A percentile compares a stretch with the other conserved stretches of the same genome.
phyloP scores from a whole-genome alignment of 78 protist genomes.

The Polysphondylium violaceum region DNA sequence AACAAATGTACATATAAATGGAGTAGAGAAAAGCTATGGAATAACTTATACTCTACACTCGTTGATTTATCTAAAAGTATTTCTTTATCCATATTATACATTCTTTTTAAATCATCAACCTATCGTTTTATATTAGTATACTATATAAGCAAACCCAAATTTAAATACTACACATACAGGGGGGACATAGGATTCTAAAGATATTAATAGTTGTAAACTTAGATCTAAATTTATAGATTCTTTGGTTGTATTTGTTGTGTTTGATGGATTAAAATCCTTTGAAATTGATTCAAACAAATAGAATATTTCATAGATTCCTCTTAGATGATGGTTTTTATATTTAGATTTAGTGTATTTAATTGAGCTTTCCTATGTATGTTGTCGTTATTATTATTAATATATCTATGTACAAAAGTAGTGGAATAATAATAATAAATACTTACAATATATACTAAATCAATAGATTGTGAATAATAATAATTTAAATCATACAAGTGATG shows the following conservation, averaged over 20 bases:
- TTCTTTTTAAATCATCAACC: constrained; percentile 23
- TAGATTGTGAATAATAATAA: constrained; percentile 16
- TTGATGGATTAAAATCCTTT: background rate
- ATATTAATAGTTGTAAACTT: constrained; percentile 12
- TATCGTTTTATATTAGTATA: too few relatives aligned
- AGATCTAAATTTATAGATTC: background rate
- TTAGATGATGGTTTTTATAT: constrained; percentile 31
- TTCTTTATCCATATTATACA: constrained; percentile 33
- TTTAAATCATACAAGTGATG: constrained; percentile 8
- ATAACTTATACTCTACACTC: constrained; percentile 9
- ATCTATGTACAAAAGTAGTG: background rate
- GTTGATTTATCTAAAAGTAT: constrained; percentile 10
- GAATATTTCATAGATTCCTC: constrained; percentile 10
- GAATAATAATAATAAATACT: background rate
- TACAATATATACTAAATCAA: constrained; percentile 10
- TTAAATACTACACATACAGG: too few relatives aligned
- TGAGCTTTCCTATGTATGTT: constrained; percentile 14
- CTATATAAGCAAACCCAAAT: too few relatives aligned
- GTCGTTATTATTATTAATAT: background rate
- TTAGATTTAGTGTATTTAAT: background rate
- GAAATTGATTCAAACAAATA: constrained; percentile 1
- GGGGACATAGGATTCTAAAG: constrained; percentile 22
- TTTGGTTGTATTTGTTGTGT: background rate
- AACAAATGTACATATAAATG: background rate
- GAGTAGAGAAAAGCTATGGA: constrained; percentile 14